A percentile compares a stretch with the other conserved stretches of the same genome.
Conservation (phyloP, 2,329 filamentous ascomycete species). For the Herpotrichia juniperi region DNA sequence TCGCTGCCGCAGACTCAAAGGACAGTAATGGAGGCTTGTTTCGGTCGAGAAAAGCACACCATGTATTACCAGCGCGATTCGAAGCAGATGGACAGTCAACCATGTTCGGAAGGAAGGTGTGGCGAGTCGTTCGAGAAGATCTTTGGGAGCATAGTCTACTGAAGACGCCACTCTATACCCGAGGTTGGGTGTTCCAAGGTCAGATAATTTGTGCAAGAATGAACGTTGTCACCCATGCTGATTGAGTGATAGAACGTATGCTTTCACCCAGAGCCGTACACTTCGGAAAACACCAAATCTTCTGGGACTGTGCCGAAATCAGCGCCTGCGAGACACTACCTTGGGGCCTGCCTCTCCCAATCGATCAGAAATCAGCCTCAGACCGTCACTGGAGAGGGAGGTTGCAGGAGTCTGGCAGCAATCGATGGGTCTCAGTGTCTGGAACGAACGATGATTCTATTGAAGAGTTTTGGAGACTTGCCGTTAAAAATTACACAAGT, state of each 20-base stretch:
- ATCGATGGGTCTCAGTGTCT: not conserved
- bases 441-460: slow-evolving; percentile 4
- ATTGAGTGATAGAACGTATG: slow-evolving; percentile 12
- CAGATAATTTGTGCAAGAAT: not conserved
- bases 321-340: slow-evolving; percentile 32
- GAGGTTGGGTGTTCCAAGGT: slow-evolving; percentile 31
- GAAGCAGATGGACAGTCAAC: not conserved
- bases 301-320: slow-evolving; percentile 34
- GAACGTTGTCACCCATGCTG: too few relatives aligned
- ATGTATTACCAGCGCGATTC: not conserved
- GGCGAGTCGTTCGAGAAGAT: not conserved
- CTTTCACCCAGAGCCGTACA: slow-evolving; percentile 26
- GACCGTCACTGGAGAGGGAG: slow-evolving; percentile 35
- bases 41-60: not conserved
- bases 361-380: slow-evolving; percentile 19
- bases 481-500: slow-evolving; percentile 25
- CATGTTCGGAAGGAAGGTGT: not conserved
- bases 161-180: slow-evolving; percentile 10
- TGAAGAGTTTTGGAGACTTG: slow-evolving; percentile 23
- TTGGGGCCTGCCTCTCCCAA: slow-evolving; percentile 21
- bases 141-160: slow-evolving; percentile 21
- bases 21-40: slow-evolving; percentile 16
- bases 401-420: slow-evolving; percentile 16
- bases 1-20: slow-evolving; percentile 16
- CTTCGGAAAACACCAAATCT: slow-evolving; percentile 28